Percentiles rank a stretch among this genome's conserved stretches.
Evolutionary conservation across 495 filamentous ascomycete species (phyloP).

Genomic region (Gamarada debralockiae): DNA sequence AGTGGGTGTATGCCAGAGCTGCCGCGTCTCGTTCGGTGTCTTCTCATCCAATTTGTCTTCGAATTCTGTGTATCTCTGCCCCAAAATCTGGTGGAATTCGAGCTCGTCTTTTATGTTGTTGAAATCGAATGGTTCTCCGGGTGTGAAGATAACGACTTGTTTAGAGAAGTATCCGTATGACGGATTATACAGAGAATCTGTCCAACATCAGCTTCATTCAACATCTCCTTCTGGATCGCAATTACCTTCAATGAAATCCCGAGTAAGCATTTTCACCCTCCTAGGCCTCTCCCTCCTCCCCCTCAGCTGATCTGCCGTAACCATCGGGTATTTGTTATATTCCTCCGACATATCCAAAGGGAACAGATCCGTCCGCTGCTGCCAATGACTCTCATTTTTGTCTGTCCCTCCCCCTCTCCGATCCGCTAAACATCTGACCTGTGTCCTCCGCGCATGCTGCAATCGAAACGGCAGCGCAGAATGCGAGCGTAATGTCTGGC

Average conservation of each 20-base stretch:
- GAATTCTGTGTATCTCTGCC: slow-evolving; percentile 79
- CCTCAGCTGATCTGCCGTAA: slow-evolving; percentile 76
- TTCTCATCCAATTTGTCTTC: slow-evolving; percentile 79
- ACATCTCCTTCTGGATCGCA: background rate
- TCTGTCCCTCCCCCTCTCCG: slow-evolving; percentile 17
- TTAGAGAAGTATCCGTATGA: slow-evolving; percentile 98
- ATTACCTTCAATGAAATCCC: slow-evolving; percentile 95
- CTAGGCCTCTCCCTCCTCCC: slow-evolving; percentile 69
- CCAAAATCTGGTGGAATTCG: slow-evolving; percentile 72
- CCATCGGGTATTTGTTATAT: slow-evolving; percentile 72
- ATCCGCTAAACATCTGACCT: slow-evolving; percentile 14
- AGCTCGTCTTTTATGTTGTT: slow-evolving; percentile 72
- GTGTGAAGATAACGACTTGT: slow-evolving; percentile 92
- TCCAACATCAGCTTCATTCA: slow-evolving; percentile 4
- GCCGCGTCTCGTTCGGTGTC: slow-evolving; percentile 66
- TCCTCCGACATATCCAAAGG: slow-evolving; percentile 74
- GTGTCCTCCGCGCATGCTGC: slow-evolving; percentile 28
- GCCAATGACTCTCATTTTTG: slow-evolving; percentile 61
- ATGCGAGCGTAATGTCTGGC: slow-evolving; percentile 53
- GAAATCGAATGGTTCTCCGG: slow-evolving; percentile 93
- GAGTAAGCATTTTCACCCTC: slow-evolving; percentile 91
- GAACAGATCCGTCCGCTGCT: slow-evolving; percentile 69
- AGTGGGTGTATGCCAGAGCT: slow-evolving; percentile 98
- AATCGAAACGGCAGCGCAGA: slow-evolving; percentile 35
- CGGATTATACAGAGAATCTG: slow-evolving; percentile 96